Conservation (phyloP, 805 yeast species). For the Barnettozyma populi region DNA sequence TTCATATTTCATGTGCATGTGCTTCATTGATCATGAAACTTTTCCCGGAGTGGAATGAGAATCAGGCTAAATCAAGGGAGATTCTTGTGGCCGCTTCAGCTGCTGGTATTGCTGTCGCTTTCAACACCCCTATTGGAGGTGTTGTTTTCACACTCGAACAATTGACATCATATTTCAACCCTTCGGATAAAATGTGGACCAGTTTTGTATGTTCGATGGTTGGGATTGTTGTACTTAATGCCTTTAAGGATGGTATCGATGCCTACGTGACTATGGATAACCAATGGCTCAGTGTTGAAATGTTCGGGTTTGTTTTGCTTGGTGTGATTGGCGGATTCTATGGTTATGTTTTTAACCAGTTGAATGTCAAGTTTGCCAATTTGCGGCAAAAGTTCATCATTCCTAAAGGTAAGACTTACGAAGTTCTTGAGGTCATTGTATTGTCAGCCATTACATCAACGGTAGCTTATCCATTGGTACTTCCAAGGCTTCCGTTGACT, state of each 20-base stretch:
- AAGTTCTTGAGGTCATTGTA: constrained; percentile 42
- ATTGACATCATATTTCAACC: constrained; percentile 56
- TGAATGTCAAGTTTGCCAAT: constrained; percentile 41
- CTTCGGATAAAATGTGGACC: constrained; percentile 71
- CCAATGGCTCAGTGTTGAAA: constrained; percentile 69
- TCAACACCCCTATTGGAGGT: constrained; percentile 85
- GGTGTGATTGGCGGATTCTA: constrained; percentile 68
- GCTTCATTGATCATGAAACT: constrained; percentile 34
- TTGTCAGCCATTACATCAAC: constrained; percentile 48
- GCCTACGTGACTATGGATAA: constrained; percentile 64
- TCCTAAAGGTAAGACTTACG: constrained; percentile 24
- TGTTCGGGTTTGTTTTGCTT: constrained; percentile 63
- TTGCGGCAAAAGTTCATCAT: constrained; percentile 24
- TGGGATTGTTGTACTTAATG: constrained; percentile 56
- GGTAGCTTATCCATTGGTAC: constrained; percentile 48
- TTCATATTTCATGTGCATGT: constrained; percentile 68
- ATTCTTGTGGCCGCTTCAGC: constrained; percentile 71
- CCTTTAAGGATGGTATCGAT: constrained; percentile 42
- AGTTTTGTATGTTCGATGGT: constrained; percentile 76
- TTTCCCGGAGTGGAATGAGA: constrained; percentile 28
- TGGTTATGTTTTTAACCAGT: constrained; percentile 48
- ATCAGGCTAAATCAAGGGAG: constrained; percentile 63
- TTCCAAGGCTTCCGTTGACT: constrained; percentile 50
- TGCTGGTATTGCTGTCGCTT: constrained; percentile 80
- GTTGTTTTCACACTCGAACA: constrained; percentile 73